Evolutionary conservation across 352 stramenopile genomes (phyloP), one percentile per base, ranked within the genome.

Genomic region (Globisporangium barbulae): DNA sequence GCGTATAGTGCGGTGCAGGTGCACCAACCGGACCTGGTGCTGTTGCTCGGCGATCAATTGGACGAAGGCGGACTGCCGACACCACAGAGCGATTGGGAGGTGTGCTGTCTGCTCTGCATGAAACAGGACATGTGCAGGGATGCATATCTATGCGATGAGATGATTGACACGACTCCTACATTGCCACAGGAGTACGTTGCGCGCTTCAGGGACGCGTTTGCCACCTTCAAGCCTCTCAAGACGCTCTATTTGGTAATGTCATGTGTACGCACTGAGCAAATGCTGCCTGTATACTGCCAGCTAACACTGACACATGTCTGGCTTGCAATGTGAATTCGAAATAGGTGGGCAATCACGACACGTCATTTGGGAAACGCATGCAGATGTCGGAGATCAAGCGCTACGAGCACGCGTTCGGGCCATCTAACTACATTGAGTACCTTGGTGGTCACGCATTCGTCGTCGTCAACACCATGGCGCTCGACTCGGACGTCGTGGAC

Each of bases 271-370:
- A 53, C 31, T 54, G 10, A 30, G 22, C 9, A 9, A 22, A 48
- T 48, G 15, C 42, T 48, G 5, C 0, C 17, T 25, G 42, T 5
- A 25, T 48, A 21, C 22, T 47, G 8, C 37, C 9, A 44, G 13
- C 37, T 42, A 42, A 42, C 37, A 42, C 37, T 5, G 12, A 17
- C 12, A 17, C 12, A 37, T 39, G 28, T 17, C 28, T 9, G 31
- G 8, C 37, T 39, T 9, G 17, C 5, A 45, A n/a, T n/a, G 39
- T 5, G 15, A 45, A 45, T 21, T 28, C 25, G 25, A 5, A 35
- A 19, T 61, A 89, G 81, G 64, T 90, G 30, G 85, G 85, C 21
- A 94, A 94, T 61, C 85, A 94, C 56, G 85, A 94, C 68, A 75
- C 79, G n/a, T 63, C 82, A 4, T 92, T 92, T 59, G 83, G 82